These are phyloP conservation scores for Immersiella caudata DNA, from an alignment of 495 filamentous ascomycete genomes.

Conservation along the genomic window DNA sequence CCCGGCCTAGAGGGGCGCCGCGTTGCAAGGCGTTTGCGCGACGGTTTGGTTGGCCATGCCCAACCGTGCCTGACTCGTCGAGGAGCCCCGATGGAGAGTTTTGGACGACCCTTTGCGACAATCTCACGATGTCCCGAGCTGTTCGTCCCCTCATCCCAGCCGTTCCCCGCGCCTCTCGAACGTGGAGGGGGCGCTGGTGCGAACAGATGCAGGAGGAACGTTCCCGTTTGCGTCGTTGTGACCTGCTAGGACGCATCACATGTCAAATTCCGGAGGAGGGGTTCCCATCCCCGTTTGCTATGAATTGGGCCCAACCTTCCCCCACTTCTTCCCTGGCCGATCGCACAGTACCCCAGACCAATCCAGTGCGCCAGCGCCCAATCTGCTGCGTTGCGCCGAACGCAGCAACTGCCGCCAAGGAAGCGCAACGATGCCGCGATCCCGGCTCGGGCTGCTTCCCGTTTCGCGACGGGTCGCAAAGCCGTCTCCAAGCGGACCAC, in stretches of 20 bases:
- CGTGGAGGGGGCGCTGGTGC: slow-evolving; percentile 3
- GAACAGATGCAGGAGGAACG: neutral
- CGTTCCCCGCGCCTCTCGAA: neutral
- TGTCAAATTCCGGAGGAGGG: slow-evolving; percentile 12
- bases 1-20: slow-evolving; percentile 2
- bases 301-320: neutral
- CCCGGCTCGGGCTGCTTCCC: slow-evolving; percentile 10
- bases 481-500: slow-evolving; percentile 11
- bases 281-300: neutral
- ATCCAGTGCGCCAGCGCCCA: neutral
- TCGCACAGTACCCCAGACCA: neutral
- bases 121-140: neutral
- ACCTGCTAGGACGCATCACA: slow-evolving; percentile 11
- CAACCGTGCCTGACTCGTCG: slow-evolving; percentile 5
- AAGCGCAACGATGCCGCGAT: neutral
- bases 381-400: neutral
- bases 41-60: neutral
- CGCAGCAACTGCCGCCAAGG: neutral
- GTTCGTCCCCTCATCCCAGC: neutral
- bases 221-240: slow-evolving; percentile 18
- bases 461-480: slow-evolving; percentile 7
- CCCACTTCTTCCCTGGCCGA: slow-evolving; percentile 3
- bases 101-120: neutral
- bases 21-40: slow-evolving; percentile 9
- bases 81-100: slow-evolving; percentile 14